Conservation (phyloP, 2,329 filamentous ascomycete species). For the Dryadomyces quercus-mongolicae region DNA sequence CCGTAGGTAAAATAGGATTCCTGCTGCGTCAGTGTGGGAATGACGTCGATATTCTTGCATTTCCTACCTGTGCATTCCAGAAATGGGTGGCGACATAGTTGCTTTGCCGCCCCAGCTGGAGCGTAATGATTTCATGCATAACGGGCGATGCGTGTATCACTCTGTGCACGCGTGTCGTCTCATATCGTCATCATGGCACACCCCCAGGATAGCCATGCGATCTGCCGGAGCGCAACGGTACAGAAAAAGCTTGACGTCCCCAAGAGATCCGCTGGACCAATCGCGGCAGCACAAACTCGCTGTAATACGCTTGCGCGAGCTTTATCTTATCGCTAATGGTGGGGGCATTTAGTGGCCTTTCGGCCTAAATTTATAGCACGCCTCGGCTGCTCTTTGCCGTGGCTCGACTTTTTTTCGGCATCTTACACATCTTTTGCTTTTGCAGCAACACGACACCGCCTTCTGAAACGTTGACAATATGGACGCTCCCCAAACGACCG, state of each 20-base stretch:
- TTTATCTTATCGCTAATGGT: background rate
- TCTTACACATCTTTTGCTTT: background rate
- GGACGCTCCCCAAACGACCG: background rate
- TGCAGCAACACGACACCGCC: background rate
- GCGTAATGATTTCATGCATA: conserved; percentile 92
- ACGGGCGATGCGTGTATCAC: background rate
- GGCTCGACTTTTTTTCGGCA: background rate
- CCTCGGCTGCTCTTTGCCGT: background rate
- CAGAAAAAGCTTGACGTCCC: too few species aligned
- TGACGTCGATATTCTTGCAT: too few species aligned
- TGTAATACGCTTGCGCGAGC: background rate
- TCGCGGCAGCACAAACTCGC: background rate
- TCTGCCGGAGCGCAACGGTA: too few species aligned
- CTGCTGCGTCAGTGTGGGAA: conserved; percentile 35
- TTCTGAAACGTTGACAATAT: conserved; percentile 7
- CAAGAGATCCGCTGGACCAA: background rate
- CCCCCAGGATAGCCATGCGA: too few species aligned
- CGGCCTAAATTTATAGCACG: background rate
- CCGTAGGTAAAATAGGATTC: conserved; percentile 96
- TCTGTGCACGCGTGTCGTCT: too few species aligned
- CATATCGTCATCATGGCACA: too few species aligned
- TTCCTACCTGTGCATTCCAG: conserved; percentile 77
- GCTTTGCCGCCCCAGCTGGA: conserved; percentile 85
- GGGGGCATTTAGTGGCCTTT: background rate
- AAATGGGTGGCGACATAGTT: conserved; percentile 95